phyloP scores from a whole-genome alignment of 2,329 filamentous ascomycete species.

The Penicillium sp. region DNA sequence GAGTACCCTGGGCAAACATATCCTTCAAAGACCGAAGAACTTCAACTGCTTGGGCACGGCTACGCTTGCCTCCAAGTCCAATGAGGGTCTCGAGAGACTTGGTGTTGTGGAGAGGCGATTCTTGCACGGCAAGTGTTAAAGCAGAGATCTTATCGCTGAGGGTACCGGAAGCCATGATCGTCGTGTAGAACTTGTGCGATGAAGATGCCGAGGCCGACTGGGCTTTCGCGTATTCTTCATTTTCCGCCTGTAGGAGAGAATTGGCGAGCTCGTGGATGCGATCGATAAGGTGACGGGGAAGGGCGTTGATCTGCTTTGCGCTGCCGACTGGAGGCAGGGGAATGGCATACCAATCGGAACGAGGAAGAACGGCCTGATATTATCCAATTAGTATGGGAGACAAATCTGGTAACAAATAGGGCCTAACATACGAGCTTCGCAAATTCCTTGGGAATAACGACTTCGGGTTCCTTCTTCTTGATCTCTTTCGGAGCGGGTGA shows the following conservation, averaged over 20 bases:
- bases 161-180: conserved; percentile 95
- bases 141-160: conserved; percentile 96
- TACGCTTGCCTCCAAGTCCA: conserved; percentile 85
- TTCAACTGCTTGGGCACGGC: conserved; percentile 86
- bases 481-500: conserved; percentile 20
- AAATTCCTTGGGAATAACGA: conserved; percentile 41
- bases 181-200: conserved; percentile 93
- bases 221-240: conserved; percentile 70
- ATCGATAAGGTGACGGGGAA: conserved; percentile 58
- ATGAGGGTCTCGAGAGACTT: conserved; percentile 87
- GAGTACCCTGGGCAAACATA: conserved; percentile 83
- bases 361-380: conserved; percentile 60
- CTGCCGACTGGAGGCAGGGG: conserved; percentile 58
- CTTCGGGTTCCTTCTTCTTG: conserved; percentile 24
- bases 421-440: conserved; percentile 38
- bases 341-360: conserved; percentile 69
- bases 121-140: conserved; percentile 89
- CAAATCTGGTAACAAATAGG: neutral
- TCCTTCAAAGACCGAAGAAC: conserved; percentile 94
- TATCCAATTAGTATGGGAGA: conserved; percentile 21
- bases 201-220: conserved; percentile 77
- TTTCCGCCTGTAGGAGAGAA: conserved; percentile 76
- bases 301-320: conserved; percentile 50
- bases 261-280: conserved; percentile 69
- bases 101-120: conserved; percentile 90